Base-by-base conservation (phyloP, 768 basidiomycete genomes). In the Russula sp. region DNA sequence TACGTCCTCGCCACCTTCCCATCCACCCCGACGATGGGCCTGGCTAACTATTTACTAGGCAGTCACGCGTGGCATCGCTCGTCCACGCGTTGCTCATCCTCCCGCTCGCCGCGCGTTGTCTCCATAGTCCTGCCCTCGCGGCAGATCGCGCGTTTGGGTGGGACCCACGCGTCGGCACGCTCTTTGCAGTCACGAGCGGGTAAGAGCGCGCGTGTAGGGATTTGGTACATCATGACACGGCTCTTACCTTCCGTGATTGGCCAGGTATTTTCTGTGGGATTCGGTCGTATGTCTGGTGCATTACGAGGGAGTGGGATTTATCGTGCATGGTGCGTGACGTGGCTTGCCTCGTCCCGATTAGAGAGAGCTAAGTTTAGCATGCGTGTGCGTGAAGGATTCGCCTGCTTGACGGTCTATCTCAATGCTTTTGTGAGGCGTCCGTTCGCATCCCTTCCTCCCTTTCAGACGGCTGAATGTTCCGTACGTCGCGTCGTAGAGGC, bases 261-360 rank as follows among this genome's bases (percentile, higher is more conserved):
- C 11, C 68, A 88, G 86, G 6, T 88, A 87, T 70, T 94, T 96
- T 72, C 66, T 94, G 20, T 96, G 93, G 93, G 93, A 96, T 70
- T 79, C 80, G 0, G 61, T 90, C 32, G 89, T 92, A 72, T 82
- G 85, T 7, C 73, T 86, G 27, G 57, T 87, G 56, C 85, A 91
- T 72, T 88, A 82, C 68, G 78, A 80, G 54, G 86, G 89, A 61
- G 55, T 84, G 4, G 91, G 89, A 8, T 93, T 93, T 67, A 83
- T 93, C 1, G 66, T 87, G 16, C 93, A 96, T 69, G 93, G 91
- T 76, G 68, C 52, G 77, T 69, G 34, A 48, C 34, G 31, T 16
- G 64, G 49, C 37, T 51, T 4, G 35, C n/a, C 56, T 49, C 42
- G 31, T 57, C 35, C 22, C 14, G 52, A 27, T 10, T 20, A 20